These are phyloP conservation scores for Tetrapisispora taiwanensis DNA, from an alignment of 805 yeast species.

Conservation along the genomic window DNA sequence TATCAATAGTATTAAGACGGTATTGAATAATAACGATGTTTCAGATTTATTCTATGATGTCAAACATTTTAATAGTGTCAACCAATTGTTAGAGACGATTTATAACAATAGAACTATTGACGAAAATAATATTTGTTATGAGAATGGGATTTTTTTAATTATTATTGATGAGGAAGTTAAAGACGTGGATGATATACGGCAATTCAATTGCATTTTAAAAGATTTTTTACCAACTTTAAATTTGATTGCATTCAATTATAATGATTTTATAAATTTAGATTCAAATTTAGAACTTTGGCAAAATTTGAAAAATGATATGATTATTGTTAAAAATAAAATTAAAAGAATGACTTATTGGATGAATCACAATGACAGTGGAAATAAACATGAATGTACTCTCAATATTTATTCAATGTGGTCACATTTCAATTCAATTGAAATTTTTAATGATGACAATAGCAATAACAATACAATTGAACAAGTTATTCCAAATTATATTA, in stretches of 20 bases:
- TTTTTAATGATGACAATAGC: background rate
- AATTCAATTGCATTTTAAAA: conserved; percentile 9
- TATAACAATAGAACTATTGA: conserved; percentile 13
- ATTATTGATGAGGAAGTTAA: conserved; percentile 4
- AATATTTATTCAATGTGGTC: conserved; percentile 23
- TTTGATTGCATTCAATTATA: conserved; percentile 9
- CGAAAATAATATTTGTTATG: conserved; percentile 9
- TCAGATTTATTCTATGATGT: background rate
- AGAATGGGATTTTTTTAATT: conserved; percentile 19
- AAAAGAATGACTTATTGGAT: conserved; percentile 26
- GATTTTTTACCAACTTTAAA: conserved; percentile 14
- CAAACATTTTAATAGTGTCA: conserved; percentile 6
- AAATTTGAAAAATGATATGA: conserved; percentile 1
- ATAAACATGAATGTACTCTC: conserved; percentile 8
- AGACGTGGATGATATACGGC: conserved; percentile 6
- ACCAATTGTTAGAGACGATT: conserved; percentile 11
- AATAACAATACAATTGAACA: background rate
- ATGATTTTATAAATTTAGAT: background rate
- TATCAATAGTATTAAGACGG: background rate
- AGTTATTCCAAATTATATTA: conserved; percentile 12
- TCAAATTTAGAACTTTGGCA: background rate
- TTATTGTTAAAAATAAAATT: conserved; percentile 11
- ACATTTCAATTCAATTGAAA: conserved; percentile 12
- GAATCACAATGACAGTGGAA: conserved; percentile 11
- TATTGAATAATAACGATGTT: background rate